Base-by-base conservation (phyloP, 345 rosid species). In the Citrus unshiu region DNA sequence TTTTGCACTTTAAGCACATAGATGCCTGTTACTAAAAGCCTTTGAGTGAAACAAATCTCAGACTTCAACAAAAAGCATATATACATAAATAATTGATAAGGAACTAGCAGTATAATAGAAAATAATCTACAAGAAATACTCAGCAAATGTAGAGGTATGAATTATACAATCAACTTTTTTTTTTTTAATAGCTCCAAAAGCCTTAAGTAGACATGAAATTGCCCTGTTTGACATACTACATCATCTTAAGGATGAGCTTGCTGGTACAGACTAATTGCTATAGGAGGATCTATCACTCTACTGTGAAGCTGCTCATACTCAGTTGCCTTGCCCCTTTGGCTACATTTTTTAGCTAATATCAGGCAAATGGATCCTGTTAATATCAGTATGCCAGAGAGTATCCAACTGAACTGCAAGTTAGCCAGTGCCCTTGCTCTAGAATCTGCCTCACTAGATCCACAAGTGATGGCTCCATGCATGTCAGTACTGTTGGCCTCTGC, bases 331-430 rank as follows among this genome's bases (percentile, higher is more conserved):
- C 32, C n/a, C 37, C 77, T 72, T 1, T 66, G 39, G 14, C 65
- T n/a, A 66, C 66, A 73, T 43, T 86, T 89, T 51, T 86, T 64
- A 1, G 95, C 86, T 71, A 85, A 87, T 68, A 87, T 88, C 78
- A 91, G 80, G 75, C 92, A 86, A 72, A 86, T 68, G 66, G 86
- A 83, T 76, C 92, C 93, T 6, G 92, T 89, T 72, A 86, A 81
- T 10, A 90, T 79, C 90, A 89, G 69, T 68, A 93, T 87, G 40
- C 87, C 91, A 2, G 87, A 81, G 72, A 93, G 85, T 65, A 91
- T 91, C 98, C 98, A 95, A 84, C 98, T 95, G 86, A 93, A 95
- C 84, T 95, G 98, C 85, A 95, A 73, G 82, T 95, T 93, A 16
- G 95, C 94, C 43, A 93, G 83, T 35, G 94, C 94, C 79, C 89